Base-by-base conservation (phyloP, 495 filamentous ascomycete genomes). In the Hypoxylon lienhwacheense region DNA sequence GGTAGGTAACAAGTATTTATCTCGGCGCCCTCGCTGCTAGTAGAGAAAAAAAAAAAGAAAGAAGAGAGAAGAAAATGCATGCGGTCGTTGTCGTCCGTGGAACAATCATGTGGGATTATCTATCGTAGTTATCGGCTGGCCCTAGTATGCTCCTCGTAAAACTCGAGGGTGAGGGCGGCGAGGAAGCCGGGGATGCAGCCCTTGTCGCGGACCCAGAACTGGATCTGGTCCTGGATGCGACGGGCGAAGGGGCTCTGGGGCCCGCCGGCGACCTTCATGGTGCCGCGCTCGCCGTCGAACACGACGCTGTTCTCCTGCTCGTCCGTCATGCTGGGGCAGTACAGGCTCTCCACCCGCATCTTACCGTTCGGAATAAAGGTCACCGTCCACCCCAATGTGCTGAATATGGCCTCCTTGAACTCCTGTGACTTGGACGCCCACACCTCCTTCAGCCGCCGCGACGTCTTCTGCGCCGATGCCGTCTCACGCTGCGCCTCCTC, bases 191-290 rank as follows among this genome's bases (percentile, higher is more conserved):
- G 93, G 41, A 98, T 92, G 66, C 88, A 90, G 46, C 89, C 87
- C 73, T 86, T 81, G 65, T 89, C 88, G 63, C 92, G 85, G 1
- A 96, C 91, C 93, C 93, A 98, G 70, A 95, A 96, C 64, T 86
- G 81, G 61, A 96, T 89, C 39, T 89, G 78, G 44, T 86, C 85
- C 59, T 79, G 82, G 24, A 97, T 93, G 70, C 90, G 84, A 53
- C 81, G 73, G 17, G 90, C 92, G 71, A 98, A 98, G 20, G 78
- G 77, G 63, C 87, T 91, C 61, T 89, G 82, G 3, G 90, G 89
- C 0, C 93, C 93, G 4, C 93, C 93, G 11, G 85, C 86, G 51
- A 97, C 86, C 76, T 97, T 97, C 93, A 98, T 98, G 16, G 89
- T 96, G 19, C 93, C 85, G 54, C 87, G 86, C 70, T 97, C 92